Evolutionary conservation across 106 monocot species (phyloP).

Genomic region (Vanilla planifolia): DNA sequence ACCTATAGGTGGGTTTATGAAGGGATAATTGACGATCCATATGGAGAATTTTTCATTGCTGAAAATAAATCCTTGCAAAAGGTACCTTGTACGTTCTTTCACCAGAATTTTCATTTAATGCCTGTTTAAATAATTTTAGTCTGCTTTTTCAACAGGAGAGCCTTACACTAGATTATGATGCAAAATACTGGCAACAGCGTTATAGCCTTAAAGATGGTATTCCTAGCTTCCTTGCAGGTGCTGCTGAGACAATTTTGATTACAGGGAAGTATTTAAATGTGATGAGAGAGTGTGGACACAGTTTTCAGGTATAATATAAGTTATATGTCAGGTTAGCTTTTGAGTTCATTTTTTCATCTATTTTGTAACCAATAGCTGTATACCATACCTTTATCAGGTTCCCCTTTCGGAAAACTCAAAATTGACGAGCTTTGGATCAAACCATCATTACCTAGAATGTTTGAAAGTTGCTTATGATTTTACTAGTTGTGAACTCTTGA

Average conservation of each 20-base stretch:
- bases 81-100: slow-evolving; percentile 28
- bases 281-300: slow-evolving; percentile 97
- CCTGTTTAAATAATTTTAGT: neutral
- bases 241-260: slow-evolving; percentile 76
- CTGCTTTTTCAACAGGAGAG: slow-evolving; percentile 61
- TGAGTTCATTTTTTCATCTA: neutral
- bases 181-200: slow-evolving; percentile 95
- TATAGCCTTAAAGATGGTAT: slow-evolving; percentile 90
- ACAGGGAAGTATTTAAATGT: slow-evolving; percentile 99
- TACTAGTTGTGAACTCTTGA: slow-evolving; percentile 86
- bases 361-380: neutral
- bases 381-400: slow-evolving; percentile 36
- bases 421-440: slow-evolving; percentile 59
- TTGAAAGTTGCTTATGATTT: slow-evolving; percentile 89
- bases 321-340: neutral
- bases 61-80: slow-evolving; percentile 92
- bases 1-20: slow-evolving; percentile 90
- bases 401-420: slow-evolving; percentile 78
- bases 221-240: slow-evolving; percentile 82
- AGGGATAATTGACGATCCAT: slow-evolving; percentile 96
- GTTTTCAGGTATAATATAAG: slow-evolving; percentile 61
- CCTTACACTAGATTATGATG: slow-evolving; percentile 90
- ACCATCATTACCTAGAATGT: slow-evolving; percentile 89
- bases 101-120: neutral
- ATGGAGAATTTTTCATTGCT: slow-evolving; percentile 97